A percentile compares a stretch with the other conserved stretches of the same genome.
phyloP scores from a whole-genome alignment of 2,329 filamentous ascomycete genomes.

The Ambrosiella beaveri region DNA sequence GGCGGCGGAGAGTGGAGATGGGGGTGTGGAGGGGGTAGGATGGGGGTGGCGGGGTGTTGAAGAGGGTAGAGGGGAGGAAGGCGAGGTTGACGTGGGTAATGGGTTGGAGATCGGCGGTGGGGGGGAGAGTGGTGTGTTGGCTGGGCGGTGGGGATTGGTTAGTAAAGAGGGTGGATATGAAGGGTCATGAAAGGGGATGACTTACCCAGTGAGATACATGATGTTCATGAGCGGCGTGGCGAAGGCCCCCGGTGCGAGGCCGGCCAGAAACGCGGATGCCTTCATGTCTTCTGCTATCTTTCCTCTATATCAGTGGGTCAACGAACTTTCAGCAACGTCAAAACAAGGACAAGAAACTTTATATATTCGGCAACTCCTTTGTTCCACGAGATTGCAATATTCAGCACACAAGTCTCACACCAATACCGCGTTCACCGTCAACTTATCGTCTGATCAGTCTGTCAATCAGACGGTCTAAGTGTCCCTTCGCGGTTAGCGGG shows the following conservation, averaged over 20 bases:
- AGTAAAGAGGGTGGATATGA: background rate
- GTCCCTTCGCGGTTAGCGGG: no score
- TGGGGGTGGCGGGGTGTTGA: conserved; percentile 25
- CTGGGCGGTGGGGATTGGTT: conserved; percentile 18
- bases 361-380: no score
- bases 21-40: conserved; percentile 37
- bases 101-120: conserved; percentile 20
- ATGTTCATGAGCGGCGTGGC: conserved; percentile 19
- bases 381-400: no score
- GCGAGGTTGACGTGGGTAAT: conserved; percentile 43
- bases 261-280: background rate
- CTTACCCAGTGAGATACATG: conserved; percentile 35
- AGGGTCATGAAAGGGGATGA: background rate
- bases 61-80: conserved; percentile 36
- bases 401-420: no score
- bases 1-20: conserved; percentile 20
- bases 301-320: no score
- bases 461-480: no score
- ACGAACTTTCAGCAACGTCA: no score
- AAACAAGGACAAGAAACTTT: no score
- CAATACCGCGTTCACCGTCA: no score
- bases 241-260: background rate
- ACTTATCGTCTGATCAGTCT: no score
- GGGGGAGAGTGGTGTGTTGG: conserved; percentile 29
- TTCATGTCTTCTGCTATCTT: no score